Conservation (phyloP, 108 stramenopile species). For the Poteriospumella lacustris region DNA sequence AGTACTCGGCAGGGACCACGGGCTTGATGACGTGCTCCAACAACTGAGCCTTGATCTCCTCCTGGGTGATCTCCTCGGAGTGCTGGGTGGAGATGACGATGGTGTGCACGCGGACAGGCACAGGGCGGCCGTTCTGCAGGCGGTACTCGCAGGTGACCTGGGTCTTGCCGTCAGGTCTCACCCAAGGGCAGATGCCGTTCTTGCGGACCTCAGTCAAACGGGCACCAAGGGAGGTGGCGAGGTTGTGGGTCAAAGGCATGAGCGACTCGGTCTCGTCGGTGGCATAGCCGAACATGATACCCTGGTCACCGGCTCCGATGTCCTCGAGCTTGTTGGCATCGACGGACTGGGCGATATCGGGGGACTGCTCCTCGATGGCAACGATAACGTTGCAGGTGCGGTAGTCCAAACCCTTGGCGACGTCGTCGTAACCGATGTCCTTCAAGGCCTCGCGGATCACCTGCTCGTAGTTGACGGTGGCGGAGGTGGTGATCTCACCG, state of each 20-base stretch:
- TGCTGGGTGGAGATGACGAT: constrained; percentile 94
- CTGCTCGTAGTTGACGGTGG: constrained; percentile 93
- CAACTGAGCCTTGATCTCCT: constrained; percentile 84
- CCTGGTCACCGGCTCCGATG: constrained; percentile 95
- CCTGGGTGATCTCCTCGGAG: constrained; percentile 80
- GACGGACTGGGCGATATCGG: constrained; percentile 91
- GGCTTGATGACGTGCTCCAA: constrained; percentile 95
- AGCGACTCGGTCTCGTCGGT: constrained; percentile 82
- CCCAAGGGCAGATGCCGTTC: constrained; percentile 85
- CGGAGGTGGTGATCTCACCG: constrained; percentile 90
- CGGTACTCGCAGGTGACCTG: constrained; percentile 86
- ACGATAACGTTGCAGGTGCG: constrained; percentile 94
- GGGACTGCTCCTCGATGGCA: constrained; percentile 90
- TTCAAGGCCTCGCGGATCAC: constrained; percentile 86
- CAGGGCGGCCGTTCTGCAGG: constrained; percentile 68
- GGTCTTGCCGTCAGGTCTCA: constrained; percentile 93
- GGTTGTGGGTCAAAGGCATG: constrained; percentile 89
- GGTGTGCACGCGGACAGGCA: constrained; percentile 87
- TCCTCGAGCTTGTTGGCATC: constrained; percentile 79
- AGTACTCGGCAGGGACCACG: constrained; percentile 87
- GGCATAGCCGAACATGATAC: constrained; percentile 94
- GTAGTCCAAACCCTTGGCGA: constrained; percentile 92
- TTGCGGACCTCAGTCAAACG: constrained; percentile 89
- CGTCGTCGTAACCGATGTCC: constrained; percentile 81
- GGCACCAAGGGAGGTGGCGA: constrained; percentile 83